Evolutionary conservation across 495 filamentous ascomycete species (phyloP).

Genomic region (Chaetomium cochliodes): DNA sequence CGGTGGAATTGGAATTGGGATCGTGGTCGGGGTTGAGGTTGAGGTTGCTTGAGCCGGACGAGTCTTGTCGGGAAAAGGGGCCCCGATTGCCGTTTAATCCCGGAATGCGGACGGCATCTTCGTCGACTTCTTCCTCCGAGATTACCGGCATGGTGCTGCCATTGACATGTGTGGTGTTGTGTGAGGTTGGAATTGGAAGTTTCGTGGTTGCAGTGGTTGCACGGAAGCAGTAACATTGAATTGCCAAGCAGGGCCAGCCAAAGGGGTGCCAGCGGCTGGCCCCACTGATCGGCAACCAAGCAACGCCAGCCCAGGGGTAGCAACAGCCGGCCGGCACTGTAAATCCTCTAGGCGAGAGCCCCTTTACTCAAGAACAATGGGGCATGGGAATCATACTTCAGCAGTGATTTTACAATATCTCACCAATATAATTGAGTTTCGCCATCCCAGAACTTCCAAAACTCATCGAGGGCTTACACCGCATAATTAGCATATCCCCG

Average conservation of each 20-base stretch:
- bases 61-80: conserved; percentile 19
- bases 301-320: background rate
- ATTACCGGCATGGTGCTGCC: conserved; percentile 45
- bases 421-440: background rate
- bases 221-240: too few relatives aligned
- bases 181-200: conserved; percentile 3
- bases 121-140: conserved; percentile 53
- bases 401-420: too few relatives aligned
- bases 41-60: conserved; percentile 21
- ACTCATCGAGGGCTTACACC: background rate
- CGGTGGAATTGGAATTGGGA: conserved; percentile 19
- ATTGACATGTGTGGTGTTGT: conserved; percentile 11
- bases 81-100: conserved; percentile 22
- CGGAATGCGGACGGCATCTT: conserved; percentile 40
- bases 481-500: background rate
- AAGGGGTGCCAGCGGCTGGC: background rate
- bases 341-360: background rate
- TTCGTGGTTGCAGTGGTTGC: conserved; percentile 1
- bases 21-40: conserved; percentile 18
- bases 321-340: background rate
- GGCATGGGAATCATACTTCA: too few relatives aligned
- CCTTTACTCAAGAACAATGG: background rate
- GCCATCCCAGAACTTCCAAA: background rate
- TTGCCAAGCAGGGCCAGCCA: too few relatives aligned
- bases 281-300: conserved; percentile 13